Evolutionary conservation across 148 eudicot genomes (phyloP), one percentile per base, ranked within the genome.

Genomic region (Amaranthus palmeri): DNA sequence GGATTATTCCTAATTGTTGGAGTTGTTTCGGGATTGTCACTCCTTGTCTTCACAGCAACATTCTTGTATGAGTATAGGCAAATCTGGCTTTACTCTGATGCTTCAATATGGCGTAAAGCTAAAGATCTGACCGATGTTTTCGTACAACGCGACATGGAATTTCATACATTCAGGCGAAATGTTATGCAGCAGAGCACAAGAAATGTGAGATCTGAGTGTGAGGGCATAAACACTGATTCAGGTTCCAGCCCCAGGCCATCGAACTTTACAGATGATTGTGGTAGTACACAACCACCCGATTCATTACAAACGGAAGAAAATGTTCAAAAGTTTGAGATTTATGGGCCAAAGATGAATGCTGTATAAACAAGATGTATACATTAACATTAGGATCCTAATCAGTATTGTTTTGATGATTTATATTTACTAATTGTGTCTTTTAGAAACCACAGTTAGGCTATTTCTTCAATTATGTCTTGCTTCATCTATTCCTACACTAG

Each of bases 1-100:
- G 89, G 87, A 4, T 77, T 88, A 3, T 85, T 88, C 65, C 64
- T 85, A 49, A 79, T 88, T 10, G 82, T 78, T 2, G 87, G 81
- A 54, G n/a, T 72, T 45, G 81, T 80, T 12, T 69, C 82, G 4
- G 10, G 69, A n/a, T 65, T n/a, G 11, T 81, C 84, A 47, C 81
- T 88, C 41, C 3, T 77, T 25, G 4, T 81, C 17, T 82, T 67
- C 55, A 2, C 72, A 36, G 25, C 69, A 3, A 67, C 59, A 13
- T 88, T 88, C 72, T 60, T 88, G 17, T 79, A 78, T 53, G 79
- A 82, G 11, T 41, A 79, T 40, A 67, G 78, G 65, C 50, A 18
- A 13, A 54, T 75, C 64, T 75, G 82, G 79, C 53, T 71, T 51
- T 45, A 73, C 61, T 65, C 82, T 12, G 56, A 62, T 63, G 73